phyloP scores from a whole-genome alignment of 257 asterid species.

The Eustoma russellianum region DNA sequence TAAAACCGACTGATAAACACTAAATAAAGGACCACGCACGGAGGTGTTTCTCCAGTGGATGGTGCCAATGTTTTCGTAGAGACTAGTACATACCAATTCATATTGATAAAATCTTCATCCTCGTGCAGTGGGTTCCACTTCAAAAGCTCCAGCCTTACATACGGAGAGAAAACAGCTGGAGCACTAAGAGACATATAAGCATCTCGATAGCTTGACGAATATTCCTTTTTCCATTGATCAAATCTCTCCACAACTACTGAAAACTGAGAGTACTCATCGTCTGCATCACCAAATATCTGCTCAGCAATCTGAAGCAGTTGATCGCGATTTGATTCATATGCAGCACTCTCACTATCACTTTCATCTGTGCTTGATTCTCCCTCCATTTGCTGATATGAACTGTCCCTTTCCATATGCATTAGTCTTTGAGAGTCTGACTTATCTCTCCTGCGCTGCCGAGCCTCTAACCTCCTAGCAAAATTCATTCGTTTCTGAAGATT shows the following conservation, averaged over 20 bases:
- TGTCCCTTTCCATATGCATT: constrained; percentile 36
- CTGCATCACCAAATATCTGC: constrained; percentile 72
- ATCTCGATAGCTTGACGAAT: constrained; percentile 74
- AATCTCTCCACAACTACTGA: constrained; percentile 60
- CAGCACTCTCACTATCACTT: constrained; percentile 82
- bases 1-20: not conserved
- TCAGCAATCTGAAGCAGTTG: constrained; percentile 79
- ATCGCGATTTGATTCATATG: constrained; percentile 62
- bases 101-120: constrained; percentile 70
- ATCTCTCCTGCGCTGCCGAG: constrained; percentile 55
- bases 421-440: constrained; percentile 67
- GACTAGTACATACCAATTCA: constrained; percentile 64
- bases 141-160: constrained; percentile 84
- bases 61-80: not conserved
- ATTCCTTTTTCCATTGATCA: constrained; percentile 73
- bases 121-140: constrained; percentile 97
- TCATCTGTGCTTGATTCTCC: constrained; percentile 98
- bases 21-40: not conserved
- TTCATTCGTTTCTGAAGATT: constrained; percentile 81
- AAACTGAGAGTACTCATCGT: constrained; percentile 76
- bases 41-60: not conserved
- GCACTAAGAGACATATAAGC: constrained; percentile 84
- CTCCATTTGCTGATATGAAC: constrained; percentile 50
- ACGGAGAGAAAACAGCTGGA: constrained; percentile 90
- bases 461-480: constrained; percentile 56